Evolutionary conservation across 768 basidiomycete genomes (phyloP), one percentile per base, ranked within the genome.

Genomic region (Basidioascus undulatus): DNA sequence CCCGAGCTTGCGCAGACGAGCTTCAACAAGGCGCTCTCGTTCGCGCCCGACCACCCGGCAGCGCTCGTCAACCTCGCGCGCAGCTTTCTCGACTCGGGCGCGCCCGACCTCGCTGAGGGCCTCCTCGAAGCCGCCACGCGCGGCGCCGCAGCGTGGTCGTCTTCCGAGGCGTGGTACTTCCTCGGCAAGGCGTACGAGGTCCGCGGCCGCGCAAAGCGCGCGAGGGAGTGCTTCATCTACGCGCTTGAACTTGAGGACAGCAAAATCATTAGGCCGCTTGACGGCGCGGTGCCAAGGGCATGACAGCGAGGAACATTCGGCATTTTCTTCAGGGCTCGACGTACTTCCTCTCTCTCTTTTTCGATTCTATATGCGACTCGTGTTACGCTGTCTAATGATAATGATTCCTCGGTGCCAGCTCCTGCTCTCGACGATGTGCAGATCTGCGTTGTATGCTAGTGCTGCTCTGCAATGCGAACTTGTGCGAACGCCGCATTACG

Each of bases 91-190:
- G 44, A 58, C 12, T 53, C 25, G 8, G 43, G 35, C 9, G 35
- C 32, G 19, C 32, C 32, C 54, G 53, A 61, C 42, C 49, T 92
- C 30, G 81, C 81, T 0, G 82, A 79, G 4, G 76, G 76, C 3
- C 60, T 87, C 51, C 65, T 96, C 21, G 68, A 68, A 1, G 71
- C 78, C 47, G 53, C 84, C 36, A 80, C 83, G 0, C 69, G 71
- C 31, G 80, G 77, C 1, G 61, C 63, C 0, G 40, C 43, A 10
- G 89, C 76, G 10, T 94, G 86, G 84, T 76, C 92, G 55, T 68
- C 78, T 2, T 71, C 86, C 0, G 89, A 96, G 55, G 87, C 79
- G 20, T 98, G 89, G 89, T 89, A 77, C 57, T 79, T 73, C 55
- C 65, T 96, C 12, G 80, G 30, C 2, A 81, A 74, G 51, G 76